These are phyloP conservation scores for Cladosporium sp. DNA, from an alignment of 2,329 filamentous ascomycete genomes.

Conservation along the genomic window DNA sequence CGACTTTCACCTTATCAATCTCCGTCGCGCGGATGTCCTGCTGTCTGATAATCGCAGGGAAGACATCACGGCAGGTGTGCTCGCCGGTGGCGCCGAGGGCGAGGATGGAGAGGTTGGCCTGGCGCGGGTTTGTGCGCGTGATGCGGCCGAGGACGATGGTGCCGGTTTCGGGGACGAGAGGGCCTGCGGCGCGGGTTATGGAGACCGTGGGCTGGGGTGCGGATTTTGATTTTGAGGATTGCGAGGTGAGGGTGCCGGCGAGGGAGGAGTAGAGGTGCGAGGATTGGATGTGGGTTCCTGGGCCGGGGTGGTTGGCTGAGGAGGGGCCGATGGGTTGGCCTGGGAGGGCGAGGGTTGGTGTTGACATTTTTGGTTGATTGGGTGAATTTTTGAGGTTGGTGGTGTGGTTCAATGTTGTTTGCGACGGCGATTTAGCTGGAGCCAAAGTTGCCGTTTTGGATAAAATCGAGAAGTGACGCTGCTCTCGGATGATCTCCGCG, in stretches of 20 bases:
- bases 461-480: conserved; percentile 6
- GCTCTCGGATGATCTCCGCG: not conserved
- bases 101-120: conserved; percentile 83
- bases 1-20: conserved; percentile 90
- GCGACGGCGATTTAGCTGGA: not conserved
- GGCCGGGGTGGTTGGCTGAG: conserved; percentile 68
- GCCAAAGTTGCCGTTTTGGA: not conserved
- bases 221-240: conserved; percentile 55
- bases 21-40: conserved; percentile 95
- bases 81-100: conserved; percentile 63
- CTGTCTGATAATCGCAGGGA: conserved; percentile 38
- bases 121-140: conserved; percentile 78
- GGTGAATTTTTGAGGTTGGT: not conserved
- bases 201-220: conserved; percentile 43
- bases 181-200: conserved; percentile 54
- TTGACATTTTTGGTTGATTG: conserved; percentile 3
- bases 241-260: conserved; percentile 58
- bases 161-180: conserved; percentile 82
- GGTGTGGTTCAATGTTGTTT: not conserved
- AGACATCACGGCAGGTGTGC: conserved; percentile 30
- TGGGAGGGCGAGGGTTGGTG: conserved; percentile 63
- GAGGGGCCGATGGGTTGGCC: conserved; percentile 75
- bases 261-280: conserved; percentile 78
- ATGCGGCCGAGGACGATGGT: conserved; percentile 82
- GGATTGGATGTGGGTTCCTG: conserved; percentile 80